Evolutionary conservation across 306 rosid genomes (phyloP).

Genomic region (Pyrus bretschneideri): DNA sequence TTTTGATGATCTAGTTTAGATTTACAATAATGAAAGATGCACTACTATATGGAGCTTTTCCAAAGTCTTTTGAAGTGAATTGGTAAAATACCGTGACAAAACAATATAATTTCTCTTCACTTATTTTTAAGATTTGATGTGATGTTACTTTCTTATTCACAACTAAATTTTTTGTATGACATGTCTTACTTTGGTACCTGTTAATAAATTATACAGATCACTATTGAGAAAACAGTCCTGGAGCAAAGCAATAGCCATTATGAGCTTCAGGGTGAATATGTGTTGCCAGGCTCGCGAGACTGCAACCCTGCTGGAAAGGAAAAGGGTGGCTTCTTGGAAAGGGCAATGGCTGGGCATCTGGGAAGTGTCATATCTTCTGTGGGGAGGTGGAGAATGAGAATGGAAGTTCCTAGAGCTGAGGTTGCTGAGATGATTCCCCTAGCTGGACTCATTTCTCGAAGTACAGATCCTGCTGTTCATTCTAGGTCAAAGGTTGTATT

Average conservation of each 20-base stretch:
- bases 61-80: not conserved
- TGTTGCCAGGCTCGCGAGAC: constrained; percentile 71
- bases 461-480: constrained; percentile 76
- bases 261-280: constrained; percentile 98
- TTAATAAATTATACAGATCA: constrained; percentile 41
- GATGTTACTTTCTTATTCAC: not conserved
- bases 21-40: not conserved
- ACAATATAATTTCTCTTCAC: not conserved
- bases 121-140: not conserved
- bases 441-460: constrained; percentile 81
- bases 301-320: constrained; percentile 45
- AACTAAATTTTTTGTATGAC: constrained; percentile 3
- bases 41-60: not conserved
- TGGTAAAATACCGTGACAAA: not conserved
- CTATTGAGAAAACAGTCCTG: constrained; percentile 76
- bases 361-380: constrained; percentile 82
- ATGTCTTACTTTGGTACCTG: not conserved
- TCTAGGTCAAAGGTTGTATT: constrained; percentile 85
- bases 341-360: constrained; percentile 62
- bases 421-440: constrained; percentile 97
- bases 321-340: constrained; percentile 43
- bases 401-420: constrained; percentile 81
- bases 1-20: not conserved
- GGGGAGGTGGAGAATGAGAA: constrained; percentile 98
- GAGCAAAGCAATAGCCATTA: constrained; percentile 83